Base-by-base conservation (phyloP, 129 eudicot genomes). In the Scalesia atractyloides region DNA sequence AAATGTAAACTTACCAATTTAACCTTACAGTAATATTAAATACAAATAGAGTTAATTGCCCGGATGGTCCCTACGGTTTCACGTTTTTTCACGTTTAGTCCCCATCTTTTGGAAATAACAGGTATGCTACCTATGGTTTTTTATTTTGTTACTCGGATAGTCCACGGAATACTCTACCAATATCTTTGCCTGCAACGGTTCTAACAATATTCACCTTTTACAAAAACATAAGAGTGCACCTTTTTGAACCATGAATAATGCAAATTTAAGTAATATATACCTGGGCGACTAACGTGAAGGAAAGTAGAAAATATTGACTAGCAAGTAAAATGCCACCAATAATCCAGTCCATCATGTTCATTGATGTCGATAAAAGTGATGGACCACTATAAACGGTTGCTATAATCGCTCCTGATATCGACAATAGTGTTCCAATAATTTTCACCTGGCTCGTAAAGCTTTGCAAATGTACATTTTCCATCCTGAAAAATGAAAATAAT, bases 381-480 rank as follows among this genome's bases (percentile, higher is more conserved):
- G 86, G 86, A 15, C 86, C 86, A 8, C 43, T 79, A 43, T 83
- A 83, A 24, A 83, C 33, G 5, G 73, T 66, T 18, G 76, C 83
- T 9, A 70, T 64, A 64, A 74, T 20, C 20, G 81, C 86, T 50
- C 86, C 86, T 26, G 72, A 24, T 62, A 83, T 66, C 24, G 86
- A 83, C 11, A 83, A 46, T 20, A 74, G 11, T 4, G 83, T 83
- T 49, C 86, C 86, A 20, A 74, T 65, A 6, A 82, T 70, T 74
- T 83, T 83, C 1, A 81, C 83, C 44, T 9, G 77, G 58, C 57
- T 70, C 5, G 72, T 74, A 18, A 46, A 56, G 71, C 81, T 79
- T 69, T 50, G 75, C 12, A 78, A 41, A 36, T 74, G 46, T 26
- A 79, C 5, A n/a, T 30, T 79, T 37, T 83, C 86, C 83, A 79